These are phyloP conservation scores for Bryoglossum gracile DNA, from an alignment of 495 filamentous ascomycete species.

Conservation along the genomic window DNA sequence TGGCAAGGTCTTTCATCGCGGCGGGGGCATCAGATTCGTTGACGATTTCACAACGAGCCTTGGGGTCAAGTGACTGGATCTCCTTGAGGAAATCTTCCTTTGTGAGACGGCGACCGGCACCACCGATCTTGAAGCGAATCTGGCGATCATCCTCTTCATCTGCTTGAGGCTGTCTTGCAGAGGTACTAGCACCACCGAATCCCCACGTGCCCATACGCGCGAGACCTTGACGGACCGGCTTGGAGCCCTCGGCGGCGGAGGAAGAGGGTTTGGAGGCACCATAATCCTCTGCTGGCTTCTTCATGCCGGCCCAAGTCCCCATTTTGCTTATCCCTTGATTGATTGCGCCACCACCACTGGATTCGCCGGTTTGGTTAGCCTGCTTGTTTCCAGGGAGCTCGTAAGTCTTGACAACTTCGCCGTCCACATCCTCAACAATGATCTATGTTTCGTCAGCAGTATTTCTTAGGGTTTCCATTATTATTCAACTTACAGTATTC, in stretches of 20 bases:
- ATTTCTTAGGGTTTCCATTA: neutral
- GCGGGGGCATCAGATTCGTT: slow-evolving; percentile 59
- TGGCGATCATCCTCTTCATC: slow-evolving; percentile 62
- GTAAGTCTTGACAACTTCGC: slow-evolving; percentile 96
- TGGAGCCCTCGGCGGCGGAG: neutral
- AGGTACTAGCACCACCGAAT: slow-evolving; percentile 29
- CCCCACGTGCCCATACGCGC: slow-evolving; percentile 41
- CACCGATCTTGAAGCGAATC: slow-evolving; percentile 80
- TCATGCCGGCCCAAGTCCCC: slow-evolving; percentile 21
- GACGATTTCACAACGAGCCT: slow-evolving; percentile 61
- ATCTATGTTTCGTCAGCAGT: slow-evolving; percentile 42
- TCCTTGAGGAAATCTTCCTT: slow-evolving; percentile 88
- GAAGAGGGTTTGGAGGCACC: neutral
- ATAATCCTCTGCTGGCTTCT: slow-evolving; percentile 10
- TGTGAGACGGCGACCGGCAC: slow-evolving; percentile 67
- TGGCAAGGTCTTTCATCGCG: slow-evolving; percentile 47
- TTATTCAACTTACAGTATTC: slow-evolving; percentile 52
- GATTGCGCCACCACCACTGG: slow-evolving; percentile 3
- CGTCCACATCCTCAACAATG: slow-evolving; percentile 96
- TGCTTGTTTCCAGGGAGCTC: slow-evolving; percentile 55
- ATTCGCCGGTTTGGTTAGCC: slow-evolving; percentile 6
- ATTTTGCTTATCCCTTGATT: slow-evolving; percentile 11
- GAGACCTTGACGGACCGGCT: slow-evolving; percentile 20
- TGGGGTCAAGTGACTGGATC: slow-evolving; percentile 73
- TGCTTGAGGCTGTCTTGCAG: slow-evolving; percentile 27